Base-by-base conservation (phyloP, 768 basidiomycete genomes). In the Pleurotus pulmonarius region DNA sequence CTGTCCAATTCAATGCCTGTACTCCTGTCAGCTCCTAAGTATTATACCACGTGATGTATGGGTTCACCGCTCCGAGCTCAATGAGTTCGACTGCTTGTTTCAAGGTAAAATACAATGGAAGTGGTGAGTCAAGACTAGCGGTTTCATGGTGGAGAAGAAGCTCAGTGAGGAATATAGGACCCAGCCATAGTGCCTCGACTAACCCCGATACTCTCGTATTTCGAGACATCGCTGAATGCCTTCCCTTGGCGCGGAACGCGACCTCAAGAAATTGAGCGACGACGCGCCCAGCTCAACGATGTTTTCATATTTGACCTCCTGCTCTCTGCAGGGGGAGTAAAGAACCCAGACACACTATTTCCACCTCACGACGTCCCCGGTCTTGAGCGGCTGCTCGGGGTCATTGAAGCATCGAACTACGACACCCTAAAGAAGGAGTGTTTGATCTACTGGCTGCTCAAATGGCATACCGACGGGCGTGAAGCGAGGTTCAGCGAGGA, bases 341-440 rank as follows among this genome's bases (percentile, higher is more conserved):
- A 70, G 7, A 74, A 78, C 20, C 79, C 86, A 1, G 81, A 85
- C 61, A 72, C 76, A 11, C 71, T 88, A 3, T 93, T 86, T 65
- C 92, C 92, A 15, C 92, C 92, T 1, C 66, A 69, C 18, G 82
- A 85, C 68, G 70, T 74, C 41, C 69, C 71, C 8, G 69, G 76
- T 1, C 79, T 94, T n/a, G 65, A 75, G 46, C 73, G 71, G 9
- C 75, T 93, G 3, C 70, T 93, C 48, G 73, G 78, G 20, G 81
- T 81, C 15, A 88, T 93, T 59, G 76, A 80, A 43, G 60, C 70
- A 24, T 88, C 83, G 0, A 65, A 70, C 3, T 94, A 90, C 59
- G 92, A 94, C 68, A 65, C 72, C 29, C 76, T 93, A 55, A 93
- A 93, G 78, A 85, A 85, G 68, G 86, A 92, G 58, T 90, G 88